Evolutionary conservation across 2,329 filamentous ascomycete genomes (phyloP), one percentile per base, ranked within the genome.

Genomic region (Fusarium sublunatum): DNA sequence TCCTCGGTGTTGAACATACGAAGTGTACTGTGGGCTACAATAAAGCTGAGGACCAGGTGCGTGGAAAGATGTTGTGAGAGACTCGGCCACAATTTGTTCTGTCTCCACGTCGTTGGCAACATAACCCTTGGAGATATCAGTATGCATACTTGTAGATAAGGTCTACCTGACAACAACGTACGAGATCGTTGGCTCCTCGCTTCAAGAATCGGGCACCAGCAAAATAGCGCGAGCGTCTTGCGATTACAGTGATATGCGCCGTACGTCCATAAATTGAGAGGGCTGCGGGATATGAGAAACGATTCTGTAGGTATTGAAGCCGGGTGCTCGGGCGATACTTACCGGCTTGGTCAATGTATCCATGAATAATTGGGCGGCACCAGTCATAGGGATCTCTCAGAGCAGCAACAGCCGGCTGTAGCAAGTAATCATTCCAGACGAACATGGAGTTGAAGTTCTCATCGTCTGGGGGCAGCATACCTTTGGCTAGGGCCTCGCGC

Each of bases 91-190:
- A 58, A 99, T 97, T 75, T 99, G 95, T 77, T 99, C 95, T 1
- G 95, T 98, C 77, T 99, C 96, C 24, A 99, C 95, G 76, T 99
- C 96, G 73, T 99, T 99, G 48, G 95, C 96, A 51, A 99, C 95
- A 74, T 96, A 96, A 12, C 95, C 94, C 73, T 82, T 11, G n/a
- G 7, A 34, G 11, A 1, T 39, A 24, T 68, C 11, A 68, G 65
- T 22, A 28, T 6, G 28, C 5, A 35, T 11, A 19, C 8, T 43
- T 44, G 15, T 4, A 32, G 10, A 28, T n/a, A 22, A 31, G 29
- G 36, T n/a, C 24, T 22, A 24, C 6, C 22, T 22, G 44, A 24
- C 4, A 12, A 10, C 5, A 31, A 64, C 73, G 43, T 76, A 83
- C 81, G 53, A 93, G 75, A 74, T 99, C 95, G 71, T 99, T 99